Conservation (phyloP, 1,139 yeast species). For the Tardiomyces blankii region DNA sequence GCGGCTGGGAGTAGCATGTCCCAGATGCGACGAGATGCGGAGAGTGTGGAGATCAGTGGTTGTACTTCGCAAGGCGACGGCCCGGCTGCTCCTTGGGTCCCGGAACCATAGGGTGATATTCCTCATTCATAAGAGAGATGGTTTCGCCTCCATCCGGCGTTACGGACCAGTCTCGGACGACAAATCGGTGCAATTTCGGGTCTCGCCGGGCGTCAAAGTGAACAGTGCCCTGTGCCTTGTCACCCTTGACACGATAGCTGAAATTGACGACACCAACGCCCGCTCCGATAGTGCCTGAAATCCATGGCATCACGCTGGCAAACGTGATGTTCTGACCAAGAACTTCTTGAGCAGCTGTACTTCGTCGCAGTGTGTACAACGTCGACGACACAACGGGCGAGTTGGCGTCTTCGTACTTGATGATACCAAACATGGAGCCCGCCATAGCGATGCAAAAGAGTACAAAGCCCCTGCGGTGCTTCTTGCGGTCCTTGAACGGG, state of each 20-base stretch:
- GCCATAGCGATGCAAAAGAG: slow-evolving; percentile 57
- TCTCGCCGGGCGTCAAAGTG: slow-evolving; percentile 26
- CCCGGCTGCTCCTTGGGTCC: slow-evolving; percentile 24
- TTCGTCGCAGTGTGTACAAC: slow-evolving; percentile 71
- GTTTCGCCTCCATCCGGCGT: slow-evolving; percentile 18
- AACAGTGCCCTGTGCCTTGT: slow-evolving; percentile 22
- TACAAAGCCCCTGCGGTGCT: slow-evolving; percentile 42
- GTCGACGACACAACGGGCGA: slow-evolving; percentile 87
- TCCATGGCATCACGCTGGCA: slow-evolving; percentile 74
- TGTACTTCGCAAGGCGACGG: slow-evolving; percentile 7
- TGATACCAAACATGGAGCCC: slow-evolving; percentile 54
- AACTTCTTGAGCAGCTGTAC: slow-evolving; percentile 48
- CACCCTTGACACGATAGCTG: slow-evolving; percentile 58
- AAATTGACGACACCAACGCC: slow-evolving; percentile 74
- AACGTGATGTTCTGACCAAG: slow-evolving; percentile 73
- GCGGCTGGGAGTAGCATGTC: no score
- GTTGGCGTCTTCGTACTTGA: slow-evolving; percentile 84
- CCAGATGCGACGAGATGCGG: background rate
- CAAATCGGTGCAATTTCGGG: slow-evolving; percentile 18
- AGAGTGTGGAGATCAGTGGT: background rate
- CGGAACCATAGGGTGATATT: slow-evolving; percentile 26
- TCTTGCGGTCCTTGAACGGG: slow-evolving; percentile 47
- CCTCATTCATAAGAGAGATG: slow-evolving; percentile 24
- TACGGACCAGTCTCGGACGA: slow-evolving; percentile 26
- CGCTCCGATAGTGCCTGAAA: slow-evolving; percentile 72